Conservation (phyloP, 345 rosid species). For the Brassica nigra region DNA sequence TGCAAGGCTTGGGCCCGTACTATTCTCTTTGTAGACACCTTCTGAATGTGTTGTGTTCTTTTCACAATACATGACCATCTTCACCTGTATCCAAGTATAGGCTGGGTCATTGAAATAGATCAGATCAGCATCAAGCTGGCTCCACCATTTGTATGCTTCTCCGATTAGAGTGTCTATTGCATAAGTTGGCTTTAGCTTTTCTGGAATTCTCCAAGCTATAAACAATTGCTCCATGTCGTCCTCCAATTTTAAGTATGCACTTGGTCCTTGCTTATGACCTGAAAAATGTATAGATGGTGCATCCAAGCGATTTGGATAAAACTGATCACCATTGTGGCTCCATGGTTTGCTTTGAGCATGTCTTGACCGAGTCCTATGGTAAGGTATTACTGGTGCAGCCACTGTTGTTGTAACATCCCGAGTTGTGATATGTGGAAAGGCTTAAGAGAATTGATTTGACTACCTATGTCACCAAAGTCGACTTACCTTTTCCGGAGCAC, state of each 20-base stretch:
- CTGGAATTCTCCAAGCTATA: not conserved
- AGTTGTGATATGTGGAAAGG: no score
- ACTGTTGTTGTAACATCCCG: no score
- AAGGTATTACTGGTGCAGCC: not conserved
- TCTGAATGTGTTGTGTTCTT: not conserved
- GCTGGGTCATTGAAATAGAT: not conserved
- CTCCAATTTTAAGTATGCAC: not conserved
- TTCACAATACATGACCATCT: not conserved
- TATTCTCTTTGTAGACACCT: no score
- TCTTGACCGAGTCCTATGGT: not conserved
- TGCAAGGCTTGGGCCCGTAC: no score
- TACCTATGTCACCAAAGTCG: no score
- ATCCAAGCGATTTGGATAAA: no score
- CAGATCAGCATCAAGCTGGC: not conserved
- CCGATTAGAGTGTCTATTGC: not conserved
- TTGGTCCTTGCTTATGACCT: not conserved
- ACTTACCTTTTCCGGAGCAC: no score
- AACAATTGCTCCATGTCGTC: not conserved
- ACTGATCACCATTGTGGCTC: no score
- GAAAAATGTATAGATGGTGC: not conserved
- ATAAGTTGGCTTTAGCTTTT: no score
- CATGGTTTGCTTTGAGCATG: no score
- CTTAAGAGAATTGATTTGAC: no score
- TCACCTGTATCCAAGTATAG: not conserved
- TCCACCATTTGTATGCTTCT: not conserved